Base-by-base conservation (phyloP, 2,329 filamentous ascomycete species). In the Pyrenochaeta sp. region DNA sequence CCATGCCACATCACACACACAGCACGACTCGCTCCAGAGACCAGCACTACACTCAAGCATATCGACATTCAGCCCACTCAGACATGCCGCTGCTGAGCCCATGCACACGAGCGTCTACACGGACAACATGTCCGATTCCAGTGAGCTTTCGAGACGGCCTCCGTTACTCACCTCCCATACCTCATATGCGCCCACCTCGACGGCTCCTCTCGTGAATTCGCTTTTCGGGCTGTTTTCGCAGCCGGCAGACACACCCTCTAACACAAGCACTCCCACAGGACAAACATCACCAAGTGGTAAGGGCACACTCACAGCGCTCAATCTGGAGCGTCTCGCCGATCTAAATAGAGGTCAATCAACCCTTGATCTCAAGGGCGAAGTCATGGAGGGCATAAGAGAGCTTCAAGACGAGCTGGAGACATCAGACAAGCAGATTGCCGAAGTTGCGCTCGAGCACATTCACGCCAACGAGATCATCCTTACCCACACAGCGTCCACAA, bases 341-440 rank as follows among this genome's bases (percentile, higher is more conserved):
- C 76, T 82, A 11, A 74, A 75, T 61, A 67, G 60, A 53, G 68
- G 62, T 43, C 58, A 64, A 73, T 67, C 75, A 80, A 48, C 60
- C 32, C 84, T 90, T 55, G 90, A 96, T 58, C 82, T 98, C 53
- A 90, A 92, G 56, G 91, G 91, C 12, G 95, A 98, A 76, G 90
- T 98, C 21, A 88, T 97, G 61, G 91, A 95, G 66, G 95, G 93
- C 36, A 97, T 99, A 67, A 88, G 92, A 67, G 95, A 99, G 75
- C 92, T 99, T 55, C 90, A 96, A 75, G 95, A 99, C 71, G 95
- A 99, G 78, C 88, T 99, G 51, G 89, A 90, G 61, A 90, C 94
- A 71, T 92, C 92, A 7, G 95, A 97, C 72, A 92, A 96, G 69
- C 92, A 97, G 76, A 96, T 99, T 66, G 91, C 94, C 1, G 87